A percentile compares a stretch with the other conserved stretches of the same genome.
phyloP scores from a whole-genome alignment of 495 filamentous ascomycete species.

The Staphylotrichum tortipilum region DNA sequence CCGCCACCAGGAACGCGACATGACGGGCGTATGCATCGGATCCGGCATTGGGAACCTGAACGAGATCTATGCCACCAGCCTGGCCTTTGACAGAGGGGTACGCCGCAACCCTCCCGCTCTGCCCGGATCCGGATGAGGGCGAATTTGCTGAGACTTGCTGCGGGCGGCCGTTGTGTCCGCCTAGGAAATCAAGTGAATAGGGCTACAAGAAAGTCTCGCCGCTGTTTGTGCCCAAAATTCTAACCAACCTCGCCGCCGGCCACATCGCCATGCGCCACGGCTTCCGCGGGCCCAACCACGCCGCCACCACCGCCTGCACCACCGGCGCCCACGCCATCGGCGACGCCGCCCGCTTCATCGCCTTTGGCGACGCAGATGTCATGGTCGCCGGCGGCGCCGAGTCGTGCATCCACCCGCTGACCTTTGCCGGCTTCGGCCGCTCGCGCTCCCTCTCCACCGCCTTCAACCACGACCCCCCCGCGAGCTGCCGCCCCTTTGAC shows the following conservation, averaged over 20 bases:
- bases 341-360: constrained; percentile 84
- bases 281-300: constrained; percentile 85
- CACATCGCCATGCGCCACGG: constrained; percentile 90
- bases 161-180: neutral
- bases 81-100: constrained; percentile 67
- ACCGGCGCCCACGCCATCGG: constrained; percentile 92
- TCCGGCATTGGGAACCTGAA: constrained; percentile 93
- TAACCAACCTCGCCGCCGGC: constrained; percentile 90
- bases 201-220: constrained; percentile 90
- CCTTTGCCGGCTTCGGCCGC: constrained; percentile 82
- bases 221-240: constrained; percentile 80
- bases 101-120: constrained; percentile 21
- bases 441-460: constrained; percentile 75
- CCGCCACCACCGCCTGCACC: constrained; percentile 88
- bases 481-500: constrained; percentile 83
- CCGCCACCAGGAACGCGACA: constrained; percentile 52
- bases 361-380: constrained; percentile 80
- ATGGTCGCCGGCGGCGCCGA: constrained; percentile 94
- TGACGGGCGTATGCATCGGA: constrained; percentile 85
- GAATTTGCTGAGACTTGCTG: constrained; percentile 7
- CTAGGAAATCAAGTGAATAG: constrained; percentile 31
- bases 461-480: constrained; percentile 65
- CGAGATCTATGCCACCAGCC: constrained; percentile 73
- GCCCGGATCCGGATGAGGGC: neutral
- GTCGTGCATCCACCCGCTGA: constrained; percentile 91